Conservation (phyloP, 2,329 filamentous ascomycete species). For the Cytospora leucostoma region DNA sequence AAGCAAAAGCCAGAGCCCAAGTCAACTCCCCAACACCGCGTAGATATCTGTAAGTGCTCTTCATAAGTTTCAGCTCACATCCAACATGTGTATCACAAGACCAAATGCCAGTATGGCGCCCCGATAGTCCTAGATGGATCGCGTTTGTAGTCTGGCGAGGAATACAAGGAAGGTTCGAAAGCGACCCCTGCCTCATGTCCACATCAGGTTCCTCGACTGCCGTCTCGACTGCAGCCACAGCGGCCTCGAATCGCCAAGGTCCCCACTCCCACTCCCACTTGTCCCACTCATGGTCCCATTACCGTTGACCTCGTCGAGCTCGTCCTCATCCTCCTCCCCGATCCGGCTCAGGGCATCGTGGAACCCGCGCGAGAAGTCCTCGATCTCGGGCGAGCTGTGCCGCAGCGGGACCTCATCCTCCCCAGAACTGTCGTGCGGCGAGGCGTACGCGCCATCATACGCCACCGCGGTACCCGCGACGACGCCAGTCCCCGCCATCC, state of each 20-base stretch:
- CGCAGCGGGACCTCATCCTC: slow-evolving; percentile 44
- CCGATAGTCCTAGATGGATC: not conserved
- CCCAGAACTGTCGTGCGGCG: slow-evolving; percentile 26
- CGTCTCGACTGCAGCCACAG: slow-evolving; percentile 58
- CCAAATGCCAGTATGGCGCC: not conserved
- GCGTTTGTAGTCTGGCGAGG: not conserved
- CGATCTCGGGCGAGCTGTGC: slow-evolving; percentile 40
- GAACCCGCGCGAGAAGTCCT: slow-evolving; percentile 49
- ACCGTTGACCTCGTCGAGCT: slow-evolving; percentile 18
- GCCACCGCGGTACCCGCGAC: slow-evolving; percentile 22
- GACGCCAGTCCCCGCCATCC: slow-evolving; percentile 24
- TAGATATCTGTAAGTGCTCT: not conserved
- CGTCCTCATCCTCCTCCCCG: slow-evolving; percentile 43
- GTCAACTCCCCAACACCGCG: not conserved
- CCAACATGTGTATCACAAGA: not conserved
- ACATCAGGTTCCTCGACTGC: slow-evolving; percentile 50
- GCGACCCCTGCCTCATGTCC: slow-evolving; percentile 42
- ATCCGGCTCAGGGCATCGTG: slow-evolving; percentile 43
- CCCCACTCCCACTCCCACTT: slow-evolving; percentile 19
- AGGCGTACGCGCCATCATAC: slow-evolving; percentile 22
- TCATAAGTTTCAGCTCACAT: not conserved
- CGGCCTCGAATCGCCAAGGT: slow-evolving; percentile 36
- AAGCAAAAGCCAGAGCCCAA: not conserved
- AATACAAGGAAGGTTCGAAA: not conserved
- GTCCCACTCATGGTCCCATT: slow-evolving; percentile 22